Conservation (phyloP, 768 basidiomycete genomes). For the Termitomyces sp. region DNA sequence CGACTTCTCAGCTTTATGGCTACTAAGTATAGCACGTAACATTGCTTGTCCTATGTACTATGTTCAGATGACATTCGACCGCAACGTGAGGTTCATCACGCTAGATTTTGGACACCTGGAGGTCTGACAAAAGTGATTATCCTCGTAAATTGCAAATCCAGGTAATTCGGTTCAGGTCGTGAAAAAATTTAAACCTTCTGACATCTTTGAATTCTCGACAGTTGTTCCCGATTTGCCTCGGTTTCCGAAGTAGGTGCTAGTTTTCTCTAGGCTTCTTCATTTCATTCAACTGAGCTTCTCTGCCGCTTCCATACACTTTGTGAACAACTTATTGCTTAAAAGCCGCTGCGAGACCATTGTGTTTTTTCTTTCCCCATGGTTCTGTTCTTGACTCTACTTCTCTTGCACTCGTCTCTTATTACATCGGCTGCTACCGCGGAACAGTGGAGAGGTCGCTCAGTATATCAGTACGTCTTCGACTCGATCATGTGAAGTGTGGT, state of each 20-base stretch:
- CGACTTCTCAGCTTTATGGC: background rate
- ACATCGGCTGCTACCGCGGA: constrained; percentile 59
- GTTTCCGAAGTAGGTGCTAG: background rate
- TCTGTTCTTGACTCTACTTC: constrained; percentile 21
- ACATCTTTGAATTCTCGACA: background rate
- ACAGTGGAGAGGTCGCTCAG: constrained; percentile 71
- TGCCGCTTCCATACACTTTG: background rate
- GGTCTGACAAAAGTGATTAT: background rate
- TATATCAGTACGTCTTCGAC: constrained; percentile 59
- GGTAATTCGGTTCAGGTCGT: background rate
- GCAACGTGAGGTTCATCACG: background rate
- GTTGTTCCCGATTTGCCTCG: background rate
- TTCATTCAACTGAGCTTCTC: background rate
- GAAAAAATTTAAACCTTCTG: background rate
- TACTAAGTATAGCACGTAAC: background rate
- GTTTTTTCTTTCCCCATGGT: constrained; percentile 19
- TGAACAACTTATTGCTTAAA: background rate
- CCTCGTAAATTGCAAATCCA: background rate
- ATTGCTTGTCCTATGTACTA: background rate
- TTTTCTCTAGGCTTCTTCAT: background rate
- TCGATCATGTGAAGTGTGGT: background rate
- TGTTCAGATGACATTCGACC: background rate
- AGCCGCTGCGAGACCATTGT: background rate
- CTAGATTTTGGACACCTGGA: background rate
- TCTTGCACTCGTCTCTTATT: constrained; percentile 19